Base-by-base conservation (phyloP, 116 monocot species). In the Phalaenopsis hybrid region DNA sequence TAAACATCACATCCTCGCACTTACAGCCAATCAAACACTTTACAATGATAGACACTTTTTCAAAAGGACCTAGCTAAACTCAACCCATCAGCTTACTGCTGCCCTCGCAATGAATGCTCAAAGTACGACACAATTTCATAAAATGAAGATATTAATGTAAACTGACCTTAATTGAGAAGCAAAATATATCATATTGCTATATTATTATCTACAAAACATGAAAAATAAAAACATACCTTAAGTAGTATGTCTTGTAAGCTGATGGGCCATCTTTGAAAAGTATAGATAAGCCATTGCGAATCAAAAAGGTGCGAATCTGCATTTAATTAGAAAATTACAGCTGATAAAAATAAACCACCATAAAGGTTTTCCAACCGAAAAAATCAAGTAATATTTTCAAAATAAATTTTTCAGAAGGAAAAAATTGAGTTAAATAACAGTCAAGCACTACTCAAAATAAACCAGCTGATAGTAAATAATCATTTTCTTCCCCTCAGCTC, bases 231-330 rank as follows among this genome's bases (percentile, higher is more conserved):
- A 8, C 78, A 76, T 89, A 94, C 99, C 94, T 99, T 72, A 99
- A 84, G 77, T 99, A 99, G 80, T 99, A 99, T 73, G 94, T 91
- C 82, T 79, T 99, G 79, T 95, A 99, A 77, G 92, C 92, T 28
- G 94, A 87, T 68, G 95, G 99, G 8, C 95, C 95, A 78, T 99
- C 99, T 83, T 92, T 95, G 81, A 99, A 99, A 79, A 99, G 95
- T 81, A 90, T 92, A 37, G 99, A 81, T 81, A 99, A 84, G 16
- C 99, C 99, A 91, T 99, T 99, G 43, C 95, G 93, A 67, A 99
- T 92, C 79, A 99, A 90, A 89, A 99, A 99, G 57, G 99, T 95
- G 20, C 95, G 88, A 70, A 99, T 9, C 99, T 99, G 92, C 57
- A 80, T 57, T 21, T 75, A 81, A 78, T 34, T 50, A 48, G 41